Evolutionary conservation across 192 early-diverging fungal genomes (phyloP), one percentile per base, ranked within the genome.

Genomic region (Podila clonocystis): DNA sequence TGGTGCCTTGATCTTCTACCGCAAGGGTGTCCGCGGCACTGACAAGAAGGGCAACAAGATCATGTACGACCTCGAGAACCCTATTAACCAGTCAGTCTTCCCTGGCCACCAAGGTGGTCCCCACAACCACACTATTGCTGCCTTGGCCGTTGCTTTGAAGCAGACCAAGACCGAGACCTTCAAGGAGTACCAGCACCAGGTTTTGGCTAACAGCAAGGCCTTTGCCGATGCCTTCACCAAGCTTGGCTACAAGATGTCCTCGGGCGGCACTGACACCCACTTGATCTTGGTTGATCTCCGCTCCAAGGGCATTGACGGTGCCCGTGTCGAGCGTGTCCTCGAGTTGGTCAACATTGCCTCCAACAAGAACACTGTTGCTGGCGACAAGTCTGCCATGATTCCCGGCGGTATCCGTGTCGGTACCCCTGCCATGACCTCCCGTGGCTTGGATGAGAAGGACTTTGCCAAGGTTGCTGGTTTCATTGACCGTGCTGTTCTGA

Each of bases 351-450:
- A 99, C 84, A 95, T 99, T 86, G 96, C 98, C 0, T 91, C 95
- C 50, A 99, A 99, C 89, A 99, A 99, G 88, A 99, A 99, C 91
- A 99, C 98, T 0, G 95, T 99, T 49, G 97, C 98, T 6, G 96
- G 97, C 19, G 98, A 99, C 83, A 96, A 95, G 82, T 91, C 88
- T 33, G 98, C 98, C 0, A 88, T 99, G 84, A 88, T 97, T 38
- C 98, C 97, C 22, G 92, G 94, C 66, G 98, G 98, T 58, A 90
- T 99, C 64, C 92, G 98, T 67, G 89, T 99, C 71, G 98, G 97
- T 75, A 92, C 95, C 9, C 98, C 98, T 22, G 98, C 98, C 29
- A 99, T 99, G 98, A 99, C 98, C 24, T 92, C 92, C 24, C 94
- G 98, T 82, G 97, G 96, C 0, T 85, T 99, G 13, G 76, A 82